A percentile compares a stretch with the other conserved stretches of the same genome.
These are phyloP conservation scores for Tuber umbilicatum DNA, from an alignment of 495 filamentous ascomycete species.

Conservation along the genomic window DNA sequence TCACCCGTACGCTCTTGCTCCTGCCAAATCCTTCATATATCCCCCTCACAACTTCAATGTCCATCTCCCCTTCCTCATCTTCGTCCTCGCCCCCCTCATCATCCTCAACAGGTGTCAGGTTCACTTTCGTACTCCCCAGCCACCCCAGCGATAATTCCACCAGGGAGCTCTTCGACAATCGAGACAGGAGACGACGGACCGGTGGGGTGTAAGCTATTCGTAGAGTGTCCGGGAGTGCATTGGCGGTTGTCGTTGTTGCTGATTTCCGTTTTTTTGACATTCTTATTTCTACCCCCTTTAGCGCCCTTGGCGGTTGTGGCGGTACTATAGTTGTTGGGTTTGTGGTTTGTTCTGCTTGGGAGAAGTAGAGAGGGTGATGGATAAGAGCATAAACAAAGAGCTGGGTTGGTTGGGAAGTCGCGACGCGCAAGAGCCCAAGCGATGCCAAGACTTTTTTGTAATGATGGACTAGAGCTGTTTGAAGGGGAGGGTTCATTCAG, in stretches of 20 bases:
- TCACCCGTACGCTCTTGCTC: constrained; percentile 45
- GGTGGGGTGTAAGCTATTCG: constrained; percentile 43
- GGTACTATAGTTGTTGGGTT: background rate
- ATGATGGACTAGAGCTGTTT: background rate
- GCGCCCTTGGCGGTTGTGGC: background rate
- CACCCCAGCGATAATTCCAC: constrained; percentile 64
- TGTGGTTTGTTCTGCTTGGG: background rate
- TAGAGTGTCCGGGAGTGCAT: constrained; percentile 24
- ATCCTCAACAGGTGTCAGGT: constrained; percentile 48
- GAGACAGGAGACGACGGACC: constrained; percentile 58
- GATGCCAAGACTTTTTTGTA: constrained; percentile 10
- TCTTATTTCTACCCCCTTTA: background rate
- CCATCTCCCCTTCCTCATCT: constrained; percentile 49
- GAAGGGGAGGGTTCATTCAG: background rate
- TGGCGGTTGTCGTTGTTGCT: constrained; percentile 2
- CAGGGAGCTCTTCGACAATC: constrained; percentile 63
- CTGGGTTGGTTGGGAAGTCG: background rate
- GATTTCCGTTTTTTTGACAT: constrained; percentile 22
- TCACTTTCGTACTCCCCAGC: constrained; percentile 58
- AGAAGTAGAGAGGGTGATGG: background rate
- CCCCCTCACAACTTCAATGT: constrained; percentile 56
- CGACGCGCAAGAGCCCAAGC: constrained; percentile 3
- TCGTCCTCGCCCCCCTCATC: constrained; percentile 46
- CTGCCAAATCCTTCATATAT: constrained; percentile 48
- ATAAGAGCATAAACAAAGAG: constrained; percentile 14